A percentile compares a stretch with the other conserved stretches of the same genome.
These are phyloP conservation scores for Ophiocordyceps camponoti-saundersi DNA, from an alignment of 2,329 filamentous ascomycete genomes.

Conservation along the genomic window DNA sequence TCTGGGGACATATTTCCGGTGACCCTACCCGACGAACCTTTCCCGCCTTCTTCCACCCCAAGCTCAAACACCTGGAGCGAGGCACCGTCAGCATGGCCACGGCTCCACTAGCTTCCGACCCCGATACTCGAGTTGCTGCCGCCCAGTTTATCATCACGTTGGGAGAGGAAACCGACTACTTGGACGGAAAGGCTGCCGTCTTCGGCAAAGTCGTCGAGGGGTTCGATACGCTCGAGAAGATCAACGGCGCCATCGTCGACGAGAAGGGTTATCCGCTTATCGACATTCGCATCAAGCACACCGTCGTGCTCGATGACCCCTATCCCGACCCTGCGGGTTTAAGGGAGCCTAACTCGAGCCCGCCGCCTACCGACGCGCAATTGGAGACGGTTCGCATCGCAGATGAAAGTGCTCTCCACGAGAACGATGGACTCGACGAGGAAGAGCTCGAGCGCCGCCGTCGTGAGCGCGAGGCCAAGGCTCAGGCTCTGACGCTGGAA, in stretches of 20 bases:
- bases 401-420: conserved; percentile 68
- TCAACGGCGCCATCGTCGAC: conserved; percentile 80
- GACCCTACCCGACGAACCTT: conserved; percentile 57
- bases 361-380: conserved; percentile 67
- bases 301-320: conserved; percentile 80
- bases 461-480: conserved; percentile 77
- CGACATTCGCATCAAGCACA: conserved; percentile 89
- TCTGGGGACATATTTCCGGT: conserved; percentile 71
- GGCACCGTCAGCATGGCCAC: conserved; percentile 98
- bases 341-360: conserved; percentile 61
- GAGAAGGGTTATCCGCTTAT: conserved; percentile 74
- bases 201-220: conserved; percentile 94
- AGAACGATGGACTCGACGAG: conserved; percentile 54
- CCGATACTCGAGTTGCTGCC: conserved; percentile 65
- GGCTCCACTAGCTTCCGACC: conserved; percentile 54
- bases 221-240: conserved; percentile 83
- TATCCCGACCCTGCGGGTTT: conserved; percentile 69
- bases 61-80: conserved; percentile 73
- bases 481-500: conserved; percentile 86
- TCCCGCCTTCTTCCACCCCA: conserved; percentile 66
- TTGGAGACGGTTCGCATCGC: conserved; percentile 82
- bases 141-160: conserved; percentile 92
- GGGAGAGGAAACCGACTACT: conserved; percentile 72
- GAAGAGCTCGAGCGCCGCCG: conserved; percentile 66
- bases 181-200: conserved; percentile 86